Conservation (phyloP, 176 grass and related monocot genomes). For the Triticum turgidum region DNA sequence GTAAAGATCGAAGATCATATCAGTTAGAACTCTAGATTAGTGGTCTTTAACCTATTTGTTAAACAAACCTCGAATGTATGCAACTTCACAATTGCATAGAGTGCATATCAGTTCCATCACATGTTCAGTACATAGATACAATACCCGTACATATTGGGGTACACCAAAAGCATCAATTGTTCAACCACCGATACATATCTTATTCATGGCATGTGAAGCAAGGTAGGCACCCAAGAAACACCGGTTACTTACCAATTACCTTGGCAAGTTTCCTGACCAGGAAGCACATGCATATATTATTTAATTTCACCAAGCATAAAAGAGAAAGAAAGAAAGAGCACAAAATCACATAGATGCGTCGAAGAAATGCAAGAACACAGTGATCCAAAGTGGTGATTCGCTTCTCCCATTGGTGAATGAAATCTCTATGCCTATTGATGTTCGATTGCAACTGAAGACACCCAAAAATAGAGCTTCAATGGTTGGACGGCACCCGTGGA, state of each 20-base stretch:
- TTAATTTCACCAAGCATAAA: background rate
- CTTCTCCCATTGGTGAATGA: constrained; percentile 77
- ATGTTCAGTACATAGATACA: background rate
- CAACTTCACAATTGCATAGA: background rate
- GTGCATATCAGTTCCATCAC: background rate
- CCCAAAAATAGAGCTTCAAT: constrained; percentile 79
- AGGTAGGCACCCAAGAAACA: background rate
- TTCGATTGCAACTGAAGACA: constrained; percentile 87
- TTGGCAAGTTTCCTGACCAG: background rate
- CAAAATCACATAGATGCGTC: background rate
- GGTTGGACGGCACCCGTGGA: constrained; percentile 79
- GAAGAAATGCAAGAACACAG: background rate
- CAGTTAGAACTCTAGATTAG: too few species aligned
- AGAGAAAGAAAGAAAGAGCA: background rate
- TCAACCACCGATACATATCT: background rate
- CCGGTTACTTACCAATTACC: background rate
- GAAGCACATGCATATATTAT: background rate
- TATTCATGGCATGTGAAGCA: background rate
- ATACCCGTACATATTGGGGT: background rate
- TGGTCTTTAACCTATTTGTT: too few species aligned
- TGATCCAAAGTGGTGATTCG: constrained; percentile 17
- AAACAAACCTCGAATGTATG: too few species aligned
- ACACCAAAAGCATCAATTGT: background rate
- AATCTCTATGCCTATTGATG: constrained; percentile 82
- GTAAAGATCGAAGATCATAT: too few species aligned